Base-by-base conservation (phyloP, 2,329 filamentous ascomycete genomes). In the Fusarium acutatum region DNA sequence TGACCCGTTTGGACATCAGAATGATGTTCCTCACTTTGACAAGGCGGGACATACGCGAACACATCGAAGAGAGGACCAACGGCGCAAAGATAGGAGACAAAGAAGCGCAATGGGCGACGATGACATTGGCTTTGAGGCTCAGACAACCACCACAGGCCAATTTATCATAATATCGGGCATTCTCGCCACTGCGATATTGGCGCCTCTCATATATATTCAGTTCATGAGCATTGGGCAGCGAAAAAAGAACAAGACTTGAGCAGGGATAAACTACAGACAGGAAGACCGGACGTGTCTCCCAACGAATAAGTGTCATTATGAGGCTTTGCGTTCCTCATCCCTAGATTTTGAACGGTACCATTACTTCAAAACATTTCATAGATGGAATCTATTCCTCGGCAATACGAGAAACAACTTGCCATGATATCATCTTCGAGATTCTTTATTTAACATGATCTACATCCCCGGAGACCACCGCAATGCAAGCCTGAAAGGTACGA, bases 21-120 rank as follows among this genome's bases (percentile, higher is more conserved):
- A 89, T 62, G 86, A 91, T 38, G 86, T 94, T 37, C 89, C 91
- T 74, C 93, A 97, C 83, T 99, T 97, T 76, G 92, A 98, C 83
- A 88, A 89, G 44, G 85, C 84, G 46, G 87, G 88, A 15, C 95
- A 97, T 82, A 90, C 91, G 76, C 86, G 90, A 70, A 97, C 94
- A 67, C 94, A 97, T 72, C 86, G 88, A 56, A 85, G 87, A 38
- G 87, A 93, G 75, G 89, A 93, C 73, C 81, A 83, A 47, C 81
- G 86, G 11, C 81, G 83, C 26, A 80, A 77, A 75, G 69, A 75
- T 50, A 69, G 84, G 22, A 69, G 84, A 22, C 78, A 79, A 46
- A 78, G 78, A 40, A 75, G 79, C 79, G 88, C 76, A 80, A 86
- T 76, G 79, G 85, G 77, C 17, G 80, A 81, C 34, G 72, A 81